Percentiles rank a stretch among this genome's conserved stretches.
Conservation (phyloP, 2,329 filamentous ascomycete genomes). For the Capronia americana region DNA sequence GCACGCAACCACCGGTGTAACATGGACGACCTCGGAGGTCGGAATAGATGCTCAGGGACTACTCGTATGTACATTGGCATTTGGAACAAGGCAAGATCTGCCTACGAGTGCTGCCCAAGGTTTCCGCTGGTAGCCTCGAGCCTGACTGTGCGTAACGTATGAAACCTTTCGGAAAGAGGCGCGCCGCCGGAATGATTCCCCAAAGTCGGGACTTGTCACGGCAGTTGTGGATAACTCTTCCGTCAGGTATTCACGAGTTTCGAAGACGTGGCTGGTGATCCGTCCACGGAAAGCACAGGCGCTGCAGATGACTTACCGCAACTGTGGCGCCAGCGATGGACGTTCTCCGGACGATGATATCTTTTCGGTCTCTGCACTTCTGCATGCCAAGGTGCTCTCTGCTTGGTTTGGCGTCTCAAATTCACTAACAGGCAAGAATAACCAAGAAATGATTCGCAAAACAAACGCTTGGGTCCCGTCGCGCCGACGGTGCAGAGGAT, state of each 20-base stretch:
- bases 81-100: not conserved
- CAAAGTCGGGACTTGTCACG: not conserved
- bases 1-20: not conserved
- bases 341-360: not conserved
- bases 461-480: not conserved
- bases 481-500: not conserved
- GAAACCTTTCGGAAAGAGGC: not conserved
- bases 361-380: not conserved
- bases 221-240: not conserved
- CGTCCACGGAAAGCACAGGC: not conserved
- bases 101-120: not conserved
- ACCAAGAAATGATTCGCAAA: not conserved
- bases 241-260: not conserved
- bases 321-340: not conserved
- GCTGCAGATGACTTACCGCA: not conserved
- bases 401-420: not conserved
- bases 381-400: not conserved
- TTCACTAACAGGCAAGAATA: not conserved
- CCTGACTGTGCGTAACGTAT: not conserved
- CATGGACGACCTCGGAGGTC: not conserved
- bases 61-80: not conserved
- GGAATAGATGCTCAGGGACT: not conserved
- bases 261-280: not conserved
- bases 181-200: not conserved
- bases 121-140: not conserved